Percentiles rank a stretch among this genome's conserved stretches.
Evolutionary conservation across 192 early-diverging fungal species (phyloP).

Genomic region (Podila verticillata): DNA sequence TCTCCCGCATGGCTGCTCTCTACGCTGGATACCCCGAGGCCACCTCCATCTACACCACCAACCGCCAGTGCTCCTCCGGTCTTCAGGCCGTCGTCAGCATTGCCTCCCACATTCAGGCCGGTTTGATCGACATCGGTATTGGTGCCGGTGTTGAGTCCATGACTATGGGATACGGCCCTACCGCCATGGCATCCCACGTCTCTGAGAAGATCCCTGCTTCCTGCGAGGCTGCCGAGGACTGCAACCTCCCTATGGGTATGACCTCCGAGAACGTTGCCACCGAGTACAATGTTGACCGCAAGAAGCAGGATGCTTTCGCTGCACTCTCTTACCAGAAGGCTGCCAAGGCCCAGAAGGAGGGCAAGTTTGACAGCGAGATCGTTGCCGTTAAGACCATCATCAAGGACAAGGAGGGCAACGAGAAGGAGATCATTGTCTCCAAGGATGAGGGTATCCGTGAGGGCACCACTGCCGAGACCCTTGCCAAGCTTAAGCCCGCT

Average conservation of each 20-base stretch:
- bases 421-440: slow-evolving; percentile 72
- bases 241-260: slow-evolving; percentile 87
- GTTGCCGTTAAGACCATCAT: slow-evolving; percentile 81
- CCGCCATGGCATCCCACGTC: slow-evolving; percentile 77
- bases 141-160: slow-evolving; percentile 94
- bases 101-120: slow-evolving; percentile 85
- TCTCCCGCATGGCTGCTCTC: slow-evolving; percentile 88
- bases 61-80: slow-evolving; percentile 94
- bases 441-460: slow-evolving; percentile 94
- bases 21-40: slow-evolving; percentile 90
- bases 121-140: slow-evolving; percentile 90
- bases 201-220: slow-evolving; percentile 79
- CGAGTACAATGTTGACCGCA: slow-evolving; percentile 86
- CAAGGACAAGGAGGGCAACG: slow-evolving; percentile 84
- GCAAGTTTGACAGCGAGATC: slow-evolving; percentile 93
- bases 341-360: slow-evolving; percentile 86
- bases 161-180: slow-evolving; percentile 87
- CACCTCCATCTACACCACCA: slow-evolving; percentile 85
- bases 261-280: slow-evolving; percentile 97
- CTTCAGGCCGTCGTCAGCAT: slow-evolving; percentile 88
- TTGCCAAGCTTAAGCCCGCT: slow-evolving; percentile 89
- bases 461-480: slow-evolving; percentile 78
- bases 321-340: slow-evolving; percentile 87
- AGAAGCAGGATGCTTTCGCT: slow-evolving; percentile 93
- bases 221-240: slow-evolving; percentile 79